These are phyloP conservation scores for Paramecium tetraurelia DNA, from an alignment of 73 alveolate genomes.

Conservation along the genomic window DNA sequence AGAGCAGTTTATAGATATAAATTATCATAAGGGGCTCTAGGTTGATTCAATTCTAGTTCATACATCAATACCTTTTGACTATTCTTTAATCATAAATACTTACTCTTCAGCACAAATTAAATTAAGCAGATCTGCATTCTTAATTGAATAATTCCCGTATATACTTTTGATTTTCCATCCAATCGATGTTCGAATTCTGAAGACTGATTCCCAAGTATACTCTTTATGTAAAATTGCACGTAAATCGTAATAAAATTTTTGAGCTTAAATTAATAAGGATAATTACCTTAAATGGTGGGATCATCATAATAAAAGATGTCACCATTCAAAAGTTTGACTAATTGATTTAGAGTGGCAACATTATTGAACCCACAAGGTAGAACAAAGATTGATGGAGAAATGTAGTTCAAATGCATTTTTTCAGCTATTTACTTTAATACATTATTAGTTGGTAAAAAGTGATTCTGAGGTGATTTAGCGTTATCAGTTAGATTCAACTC, in stretches of 20 bases:
- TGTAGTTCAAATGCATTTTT: constrained; percentile 51
- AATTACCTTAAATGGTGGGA: constrained; percentile 54
- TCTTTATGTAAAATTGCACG: background rate
- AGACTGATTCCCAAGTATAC: constrained; percentile 91
- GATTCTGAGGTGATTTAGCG: background rate
- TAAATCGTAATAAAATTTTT: constrained; percentile 45
- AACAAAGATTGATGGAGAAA: constrained; percentile 53
- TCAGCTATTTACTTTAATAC: background rate
- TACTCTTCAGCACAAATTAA: constrained; percentile 31
- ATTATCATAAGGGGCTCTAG: constrained; percentile 67
- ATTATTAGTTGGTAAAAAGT: background rate
- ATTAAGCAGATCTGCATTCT: constrained; percentile 23
- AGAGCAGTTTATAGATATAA: constrained; percentile 87
- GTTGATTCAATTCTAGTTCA: constrained; percentile 52
- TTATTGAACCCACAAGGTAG: constrained; percentile 67
- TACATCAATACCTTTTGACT: constrained; percentile 35
- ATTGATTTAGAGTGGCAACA: constrained; percentile 75
- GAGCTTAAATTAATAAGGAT: background rate
- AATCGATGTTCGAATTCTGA: constrained; percentile 84
- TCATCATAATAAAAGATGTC: constrained; percentile 86
- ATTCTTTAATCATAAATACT: background rate
- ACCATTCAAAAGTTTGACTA: constrained; percentile 85
- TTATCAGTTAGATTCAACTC: background rate
- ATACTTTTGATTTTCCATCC: constrained; percentile 66
- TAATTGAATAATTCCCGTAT: constrained; percentile 70